A percentile compares a stretch with the other conserved stretches of the same genome.
phyloP scores from a whole-genome alignment of 108 stramenopile genomes.

The Skeletonema tropicum region DNA sequence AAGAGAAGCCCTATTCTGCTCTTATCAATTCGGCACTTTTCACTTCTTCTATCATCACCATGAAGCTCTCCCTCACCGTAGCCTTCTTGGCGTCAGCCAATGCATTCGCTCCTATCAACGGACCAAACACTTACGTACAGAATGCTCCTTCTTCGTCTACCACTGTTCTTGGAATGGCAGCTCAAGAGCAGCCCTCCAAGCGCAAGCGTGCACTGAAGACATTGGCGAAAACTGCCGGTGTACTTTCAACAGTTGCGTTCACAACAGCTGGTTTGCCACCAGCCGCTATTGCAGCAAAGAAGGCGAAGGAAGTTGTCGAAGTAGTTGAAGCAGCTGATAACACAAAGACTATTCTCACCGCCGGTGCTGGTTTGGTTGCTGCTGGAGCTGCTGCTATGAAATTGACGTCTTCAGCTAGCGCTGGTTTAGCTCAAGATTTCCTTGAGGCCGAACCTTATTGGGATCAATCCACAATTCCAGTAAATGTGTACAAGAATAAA shows the following conservation, averaged over 20 bases:
- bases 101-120: constrained; percentile 35
- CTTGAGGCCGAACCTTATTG: constrained; percentile 83
- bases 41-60: constrained; percentile 25
- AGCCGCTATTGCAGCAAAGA: constrained; percentile 67
- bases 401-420: constrained; percentile 10
- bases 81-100: constrained; percentile 31
- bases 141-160: constrained; percentile 24
- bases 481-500: constrained; percentile 87
- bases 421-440: constrained; percentile 64
- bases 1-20: neutral
- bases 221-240: constrained; percentile 71
- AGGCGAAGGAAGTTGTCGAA: constrained; percentile 64
- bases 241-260: constrained; percentile 63
- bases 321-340: constrained; percentile 64
- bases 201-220: constrained; percentile 71
- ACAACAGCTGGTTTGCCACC: constrained; percentile 71
- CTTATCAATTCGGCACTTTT: neutral
- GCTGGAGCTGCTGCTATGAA: constrained; percentile 64
- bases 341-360: constrained; percentile 68
- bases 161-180: constrained; percentile 64
- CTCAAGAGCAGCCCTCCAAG: constrained; percentile 56
- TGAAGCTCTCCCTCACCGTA: constrained; percentile 35
- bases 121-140: constrained; percentile 25
- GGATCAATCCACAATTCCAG: constrained; percentile 73
- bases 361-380: constrained; percentile 70